Evolutionary conservation across 23 red algal species (phyloP), one percentile per base, ranked within the genome.

Genomic region (Gracilaria vermiculophylla): DNA sequence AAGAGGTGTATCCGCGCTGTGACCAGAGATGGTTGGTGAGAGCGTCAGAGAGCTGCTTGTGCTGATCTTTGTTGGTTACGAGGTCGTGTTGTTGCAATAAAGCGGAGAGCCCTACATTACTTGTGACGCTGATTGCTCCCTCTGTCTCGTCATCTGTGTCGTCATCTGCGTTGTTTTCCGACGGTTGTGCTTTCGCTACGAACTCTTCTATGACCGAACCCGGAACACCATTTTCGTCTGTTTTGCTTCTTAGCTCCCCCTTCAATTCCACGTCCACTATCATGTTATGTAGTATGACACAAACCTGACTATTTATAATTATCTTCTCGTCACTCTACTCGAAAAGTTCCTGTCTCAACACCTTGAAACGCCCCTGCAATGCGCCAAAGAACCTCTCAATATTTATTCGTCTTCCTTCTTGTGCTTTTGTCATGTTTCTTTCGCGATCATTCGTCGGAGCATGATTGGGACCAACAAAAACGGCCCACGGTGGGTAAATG

Each of bases 401-500:
- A 65, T 88, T 69, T 28, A 77, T 88, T 43, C 65, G 10, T 35
- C 3, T 49, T 55, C 5, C 5, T 16, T 88, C 47, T 44, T 74
- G 83, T 5, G 35, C 15, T 32, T 48, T 50, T 2, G 83, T 77
- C 37, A 62, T 45, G 69, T 77, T 5, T 3, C 19, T 6, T 13
- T 88, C 43, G 7, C 32, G 70, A 20, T 58, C 53, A 57, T 42
- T 88, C 15, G 19, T 12, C 8, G 83, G 27, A 39, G 47, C 52
- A 37, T 61, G 49, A 20, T 52, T 88, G 2, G 52, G 40, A 6
- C n/a, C 19, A 9, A 54, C 41, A 49, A 88, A 77, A 52, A 77
- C 77, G 20, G 28, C 83, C 83, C 83, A 88, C 7, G 13, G 37
- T 6, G 62, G n/a, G n/a, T n/a, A n/a, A n/a, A n/a, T n/a, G n/a